A percentile compares a stretch with the other conserved stretches of the same genome.
phyloP scores from a whole-genome alignment of 148 eudicot species.

The Cornus suecica region DNA sequence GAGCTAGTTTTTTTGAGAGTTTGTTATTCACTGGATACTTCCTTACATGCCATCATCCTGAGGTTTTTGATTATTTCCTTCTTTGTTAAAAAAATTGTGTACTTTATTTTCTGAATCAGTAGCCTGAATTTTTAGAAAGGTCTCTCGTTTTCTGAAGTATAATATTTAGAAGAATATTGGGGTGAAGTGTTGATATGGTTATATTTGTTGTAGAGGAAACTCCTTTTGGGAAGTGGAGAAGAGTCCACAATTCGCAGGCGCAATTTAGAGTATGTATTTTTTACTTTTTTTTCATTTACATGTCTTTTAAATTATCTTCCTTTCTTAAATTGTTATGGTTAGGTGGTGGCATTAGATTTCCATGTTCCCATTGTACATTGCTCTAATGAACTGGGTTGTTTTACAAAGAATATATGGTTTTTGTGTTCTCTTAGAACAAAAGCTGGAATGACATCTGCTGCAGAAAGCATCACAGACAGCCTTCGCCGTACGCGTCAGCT shows the following conservation, averaged over 20 bases:
- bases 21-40: neutral
- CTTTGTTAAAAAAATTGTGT: neutral
- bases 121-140: neutral
- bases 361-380: neutral
- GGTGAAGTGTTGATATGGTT: conserved; percentile 10
- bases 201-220: conserved; percentile 64
- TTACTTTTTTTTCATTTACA: neutral
- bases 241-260: conserved; percentile 88
- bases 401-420: neutral
- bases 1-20: neutral
- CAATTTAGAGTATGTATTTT: conserved; percentile 72
- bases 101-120: neutral
- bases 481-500: conserved; percentile 89
- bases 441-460: conserved; percentile 95
- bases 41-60: neutral
- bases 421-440: conserved; percentile 51
- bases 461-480: conserved; percentile 95
- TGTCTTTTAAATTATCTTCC: neutral
- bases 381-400: neutral
- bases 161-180: neutral
- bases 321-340: neutral
- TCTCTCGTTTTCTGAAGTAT: neutral
- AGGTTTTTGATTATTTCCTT: neutral
- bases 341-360: neutral
- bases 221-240: conserved; percentile 89